phyloP scores from a whole-genome alignment of 345 rosid species.

The Eucalyptus pauciflora region DNA sequence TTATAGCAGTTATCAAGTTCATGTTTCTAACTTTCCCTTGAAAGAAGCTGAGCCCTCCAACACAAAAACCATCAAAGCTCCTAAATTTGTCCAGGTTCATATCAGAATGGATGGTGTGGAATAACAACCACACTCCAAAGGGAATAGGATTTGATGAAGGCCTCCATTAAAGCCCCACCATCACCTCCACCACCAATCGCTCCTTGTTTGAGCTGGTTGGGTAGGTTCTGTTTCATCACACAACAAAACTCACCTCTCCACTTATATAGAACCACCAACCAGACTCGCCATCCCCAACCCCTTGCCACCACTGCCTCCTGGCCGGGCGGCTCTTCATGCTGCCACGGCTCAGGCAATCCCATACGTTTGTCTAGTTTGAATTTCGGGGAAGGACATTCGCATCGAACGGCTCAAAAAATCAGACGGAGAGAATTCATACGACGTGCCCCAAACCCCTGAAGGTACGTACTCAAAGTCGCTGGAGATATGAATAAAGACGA shows the following conservation, averaged over 20 bases:
- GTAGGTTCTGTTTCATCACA: neutral
- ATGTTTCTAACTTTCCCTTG: neutral
- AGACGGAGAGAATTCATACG: neutral
- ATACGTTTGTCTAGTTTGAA: neutral
- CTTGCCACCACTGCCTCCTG: neutral
- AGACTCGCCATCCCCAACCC: neutral
- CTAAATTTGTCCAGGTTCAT: neutral
- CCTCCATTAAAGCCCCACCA: neutral
- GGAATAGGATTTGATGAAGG: neutral
- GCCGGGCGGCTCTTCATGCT: neutral
- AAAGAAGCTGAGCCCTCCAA: neutral
- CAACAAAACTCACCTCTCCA: neutral
- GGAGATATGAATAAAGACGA: neutral
- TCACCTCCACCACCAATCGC: neutral
- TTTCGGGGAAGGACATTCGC: neutral
- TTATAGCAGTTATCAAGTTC: neutral
- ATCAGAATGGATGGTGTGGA: neutral
- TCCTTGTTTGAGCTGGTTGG: neutral
- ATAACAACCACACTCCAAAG: neutral
- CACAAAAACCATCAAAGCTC: neutral
- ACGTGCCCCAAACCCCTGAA: neutral
- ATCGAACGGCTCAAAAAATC: neutral
- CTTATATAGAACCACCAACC: neutral
- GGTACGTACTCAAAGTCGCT: neutral
- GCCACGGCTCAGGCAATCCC: neutral